Evolutionary conservation across 306 rosid genomes (phyloP).

Genomic region (Lupinus albus): DNA sequence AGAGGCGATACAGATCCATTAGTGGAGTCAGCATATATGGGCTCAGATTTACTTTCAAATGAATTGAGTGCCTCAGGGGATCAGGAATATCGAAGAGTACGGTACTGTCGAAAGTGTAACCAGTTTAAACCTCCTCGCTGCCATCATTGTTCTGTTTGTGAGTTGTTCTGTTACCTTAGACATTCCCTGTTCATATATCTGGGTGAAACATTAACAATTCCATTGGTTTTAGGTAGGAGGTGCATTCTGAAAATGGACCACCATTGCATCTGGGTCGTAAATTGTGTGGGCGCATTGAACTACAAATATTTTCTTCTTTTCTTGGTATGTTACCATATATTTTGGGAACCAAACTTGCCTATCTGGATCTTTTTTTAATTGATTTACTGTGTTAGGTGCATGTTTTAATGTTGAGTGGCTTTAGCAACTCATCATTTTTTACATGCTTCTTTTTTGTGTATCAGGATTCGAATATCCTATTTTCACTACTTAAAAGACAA

Average conservation of each 20-base stretch:
- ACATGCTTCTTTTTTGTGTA: not conserved
- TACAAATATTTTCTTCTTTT: slow-evolving; percentile 79
- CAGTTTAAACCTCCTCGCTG: slow-evolving; percentile 77
- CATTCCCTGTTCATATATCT: slow-evolving; percentile 2
- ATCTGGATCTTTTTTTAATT: not conserved
- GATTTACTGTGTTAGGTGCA: not conserved
- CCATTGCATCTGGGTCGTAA: slow-evolving; percentile 85
- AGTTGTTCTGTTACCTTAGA: slow-evolving; percentile 41
- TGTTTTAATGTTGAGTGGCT: slow-evolving; percentile 5
- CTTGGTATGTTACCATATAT: slow-evolving; percentile 54
- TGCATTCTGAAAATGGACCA: slow-evolving; percentile 84
- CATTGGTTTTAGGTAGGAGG: slow-evolving; percentile 65
- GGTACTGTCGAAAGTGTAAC: slow-evolving; percentile 79
- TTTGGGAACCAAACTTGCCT: not conserved
- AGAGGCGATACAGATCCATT: slow-evolving; percentile 52
- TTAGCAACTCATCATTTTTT: not conserved
- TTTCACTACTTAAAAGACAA: not conserved
- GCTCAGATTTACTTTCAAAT: slow-evolving; percentile 33
- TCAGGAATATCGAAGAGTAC: slow-evolving; percentile 43
- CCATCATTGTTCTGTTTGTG: slow-evolving; percentile 85
- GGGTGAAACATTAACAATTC: slow-evolving; percentile 24
- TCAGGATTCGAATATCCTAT: not conserved
- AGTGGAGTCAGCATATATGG: slow-evolving; percentile 45
- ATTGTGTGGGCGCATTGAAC: slow-evolving; percentile 82
- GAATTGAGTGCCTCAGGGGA: slow-evolving; percentile 38